These are phyloP conservation scores for Canariomyces notabilis DNA, from an alignment of 2,329 filamentous ascomycete genomes.

Conservation along the genomic window DNA sequence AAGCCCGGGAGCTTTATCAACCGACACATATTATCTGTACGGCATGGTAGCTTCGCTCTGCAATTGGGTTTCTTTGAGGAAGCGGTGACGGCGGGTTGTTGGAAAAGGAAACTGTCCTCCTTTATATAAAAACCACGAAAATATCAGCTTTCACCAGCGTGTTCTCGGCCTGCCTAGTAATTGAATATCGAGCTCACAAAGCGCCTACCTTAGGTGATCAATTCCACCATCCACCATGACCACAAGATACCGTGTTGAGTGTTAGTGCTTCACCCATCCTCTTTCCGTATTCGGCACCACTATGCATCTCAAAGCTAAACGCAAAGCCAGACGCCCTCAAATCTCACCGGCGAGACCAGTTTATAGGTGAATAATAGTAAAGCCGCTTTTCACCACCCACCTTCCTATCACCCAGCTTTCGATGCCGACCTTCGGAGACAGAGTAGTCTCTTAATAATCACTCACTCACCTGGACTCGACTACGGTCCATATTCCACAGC, in stretches of 20 bases:
- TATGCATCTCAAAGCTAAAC: constrained; percentile 10
- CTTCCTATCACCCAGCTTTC: no score
- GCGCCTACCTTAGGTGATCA: neutral
- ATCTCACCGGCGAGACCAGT: constrained; percentile 86
- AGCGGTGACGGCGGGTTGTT: constrained; percentile 17
- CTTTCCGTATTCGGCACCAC: neutral
- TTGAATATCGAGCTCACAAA: no score
- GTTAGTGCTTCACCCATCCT: constrained; percentile 37
- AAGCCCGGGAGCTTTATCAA: no score
- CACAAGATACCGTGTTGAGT: constrained; percentile 66
- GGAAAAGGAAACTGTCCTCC: neutral
- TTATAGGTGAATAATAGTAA: constrained; percentile 51
- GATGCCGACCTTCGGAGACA: neutral
- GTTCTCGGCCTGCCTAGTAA: no score
- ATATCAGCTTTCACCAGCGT: no score
- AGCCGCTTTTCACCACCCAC: no score
- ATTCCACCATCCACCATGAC: constrained; percentile 43
- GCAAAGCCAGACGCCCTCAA: constrained; percentile 55
- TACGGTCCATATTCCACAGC: no score
- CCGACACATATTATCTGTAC: no score
- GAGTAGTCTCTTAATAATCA: no score
- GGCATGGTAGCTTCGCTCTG: constrained; percentile 11
- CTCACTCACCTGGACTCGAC: no score
- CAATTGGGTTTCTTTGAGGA: constrained; percentile 2
- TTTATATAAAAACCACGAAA: neutral